phyloP scores from a whole-genome alignment of 805 yeast species.

The Yamadazyma insecticola region DNA sequence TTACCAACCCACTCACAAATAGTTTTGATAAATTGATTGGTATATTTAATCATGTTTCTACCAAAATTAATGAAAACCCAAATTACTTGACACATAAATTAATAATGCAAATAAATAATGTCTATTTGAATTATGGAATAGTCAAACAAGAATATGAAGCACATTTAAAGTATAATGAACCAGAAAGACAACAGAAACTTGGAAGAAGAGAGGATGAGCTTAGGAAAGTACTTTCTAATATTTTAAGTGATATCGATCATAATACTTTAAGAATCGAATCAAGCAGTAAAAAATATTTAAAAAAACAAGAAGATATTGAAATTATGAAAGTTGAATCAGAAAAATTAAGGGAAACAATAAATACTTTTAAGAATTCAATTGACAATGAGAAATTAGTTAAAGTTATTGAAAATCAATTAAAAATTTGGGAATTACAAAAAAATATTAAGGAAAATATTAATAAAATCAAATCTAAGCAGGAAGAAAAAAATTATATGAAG shows the following conservation, averaged over 20 bases:
- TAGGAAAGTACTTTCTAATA: slow-evolving; percentile 39
- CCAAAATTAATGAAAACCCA: slow-evolving; percentile 5
- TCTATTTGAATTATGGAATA: slow-evolving; percentile 39
- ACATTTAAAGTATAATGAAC: slow-evolving; percentile 29
- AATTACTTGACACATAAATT: slow-evolving; percentile 57
- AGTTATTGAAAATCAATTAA: slow-evolving; percentile 34
- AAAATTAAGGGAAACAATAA: slow-evolving; percentile 22
- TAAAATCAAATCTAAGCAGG: slow-evolving; percentile 42
- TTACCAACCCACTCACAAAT: slow-evolving; percentile 61
- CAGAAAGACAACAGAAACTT: slow-evolving; percentile 35
- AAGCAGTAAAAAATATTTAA: slow-evolving; percentile 27
- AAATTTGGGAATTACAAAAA: slow-evolving; percentile 43
- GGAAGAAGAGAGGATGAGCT: slow-evolving; percentile 41
- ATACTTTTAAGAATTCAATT: slow-evolving; percentile 18
- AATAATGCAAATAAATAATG: slow-evolving; percentile 50
- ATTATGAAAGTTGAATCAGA: slow-evolving; percentile 17
- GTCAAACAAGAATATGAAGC: slow-evolving; percentile 39
- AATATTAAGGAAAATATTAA: slow-evolving; percentile 40
- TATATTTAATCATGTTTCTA: slow-evolving; percentile 36
- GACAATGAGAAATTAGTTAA: slow-evolving; percentile 11
- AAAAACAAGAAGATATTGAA: slow-evolving; percentile 28
- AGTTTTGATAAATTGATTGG: slow-evolving; percentile 47
- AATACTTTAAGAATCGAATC: slow-evolving; percentile 29
- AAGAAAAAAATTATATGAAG: slow-evolving; percentile 62
- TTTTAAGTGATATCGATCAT: slow-evolving; percentile 45